A percentile compares a stretch with the other conserved stretches of the same genome.
phyloP scores from a whole-genome alignment of 2,329 filamentous ascomycete genomes.

The Aspergillus viridinutans region DNA sequence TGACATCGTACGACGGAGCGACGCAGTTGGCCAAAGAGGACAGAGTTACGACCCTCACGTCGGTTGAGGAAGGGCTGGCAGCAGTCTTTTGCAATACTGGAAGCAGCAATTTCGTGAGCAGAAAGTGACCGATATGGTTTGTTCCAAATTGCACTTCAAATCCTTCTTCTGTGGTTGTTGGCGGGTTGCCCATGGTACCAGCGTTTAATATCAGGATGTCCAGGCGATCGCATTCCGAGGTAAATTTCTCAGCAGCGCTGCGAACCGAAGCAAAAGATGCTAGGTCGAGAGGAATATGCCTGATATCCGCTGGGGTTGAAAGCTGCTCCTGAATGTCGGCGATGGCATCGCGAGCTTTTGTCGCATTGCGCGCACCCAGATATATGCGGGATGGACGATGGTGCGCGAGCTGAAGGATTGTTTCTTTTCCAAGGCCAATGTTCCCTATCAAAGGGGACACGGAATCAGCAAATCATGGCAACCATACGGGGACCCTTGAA shows the following conservation, averaged over 20 bases:
- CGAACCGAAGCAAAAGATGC: constrained; percentile 48
- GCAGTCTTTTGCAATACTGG: constrained; percentile 38
- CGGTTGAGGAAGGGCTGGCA: constrained; percentile 15
- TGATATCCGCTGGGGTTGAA: constrained; percentile 35
- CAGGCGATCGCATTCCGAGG: constrained; percentile 37
- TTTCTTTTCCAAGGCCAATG: constrained; percentile 45
- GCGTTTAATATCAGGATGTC: constrained; percentile 47
- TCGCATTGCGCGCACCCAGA: constrained; percentile 48
- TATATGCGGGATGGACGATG: constrained; percentile 53
- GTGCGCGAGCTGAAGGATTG: constrained; percentile 45
- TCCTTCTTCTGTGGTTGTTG: constrained; percentile 36
- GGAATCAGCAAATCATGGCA: background rate
- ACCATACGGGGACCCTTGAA: background rate
- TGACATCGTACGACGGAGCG: constrained; percentile 31
- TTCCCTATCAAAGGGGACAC: constrained; percentile 33
- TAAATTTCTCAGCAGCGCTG: constrained; percentile 42
- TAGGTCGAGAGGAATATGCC: constrained; percentile 48
- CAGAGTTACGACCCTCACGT: constrained; percentile 37
- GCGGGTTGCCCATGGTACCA: constrained; percentile 43
- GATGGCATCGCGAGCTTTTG: constrained; percentile 43
- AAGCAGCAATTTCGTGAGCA: constrained; percentile 43
- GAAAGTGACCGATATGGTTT: constrained; percentile 45
- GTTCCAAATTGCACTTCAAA: constrained; percentile 46
- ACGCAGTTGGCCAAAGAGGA: constrained; percentile 34
- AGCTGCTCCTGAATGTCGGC: constrained; percentile 35